Conservation (phyloP, 495 filamentous ascomycete species). For the Lichenothelia convexa region DNA sequence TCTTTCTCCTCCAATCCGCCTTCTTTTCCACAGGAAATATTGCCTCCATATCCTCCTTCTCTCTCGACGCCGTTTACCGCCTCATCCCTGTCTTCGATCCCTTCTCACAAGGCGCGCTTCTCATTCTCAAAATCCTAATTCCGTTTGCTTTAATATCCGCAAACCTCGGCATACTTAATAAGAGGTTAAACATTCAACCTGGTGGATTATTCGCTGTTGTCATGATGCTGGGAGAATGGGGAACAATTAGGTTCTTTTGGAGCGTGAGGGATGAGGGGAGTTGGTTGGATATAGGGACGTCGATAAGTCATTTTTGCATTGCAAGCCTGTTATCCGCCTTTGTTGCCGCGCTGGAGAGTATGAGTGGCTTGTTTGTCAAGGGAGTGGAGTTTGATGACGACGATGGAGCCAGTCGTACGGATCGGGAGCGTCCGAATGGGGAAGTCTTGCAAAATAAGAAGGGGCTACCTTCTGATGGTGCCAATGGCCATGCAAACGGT, state of each 20-base stretch:
- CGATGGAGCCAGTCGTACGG: neutral
- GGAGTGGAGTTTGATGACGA: slow-evolving; percentile 52
- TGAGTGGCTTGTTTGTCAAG: slow-evolving; percentile 66
- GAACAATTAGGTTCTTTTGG: slow-evolving; percentile 96
- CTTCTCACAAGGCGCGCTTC: slow-evolving; percentile 74
- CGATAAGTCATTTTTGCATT: slow-evolving; percentile 87
- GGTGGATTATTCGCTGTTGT: slow-evolving; percentile 88
- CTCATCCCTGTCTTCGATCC: slow-evolving; percentile 91
- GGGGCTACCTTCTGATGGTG: too few relatives aligned
- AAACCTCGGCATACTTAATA: slow-evolving; percentile 87
- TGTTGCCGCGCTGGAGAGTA: slow-evolving; percentile 69
- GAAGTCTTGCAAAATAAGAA: too few relatives aligned
- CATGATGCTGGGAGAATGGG: slow-evolving; percentile 77
- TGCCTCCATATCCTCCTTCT: slow-evolving; percentile 87
- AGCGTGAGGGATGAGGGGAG: slow-evolving; percentile 88
- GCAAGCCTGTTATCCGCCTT: slow-evolving; percentile 79
- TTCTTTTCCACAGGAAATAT: slow-evolving; percentile 98
- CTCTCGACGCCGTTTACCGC: slow-evolving; percentile 72
- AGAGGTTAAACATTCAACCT: slow-evolving; percentile 57
- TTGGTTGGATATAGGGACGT: slow-evolving; percentile 95
- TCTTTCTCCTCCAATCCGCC: slow-evolving; percentile 80
- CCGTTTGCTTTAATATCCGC: slow-evolving; percentile 88
- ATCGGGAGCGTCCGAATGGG: too few relatives aligned
- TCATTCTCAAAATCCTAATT: slow-evolving; percentile 79
- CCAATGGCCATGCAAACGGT: too few relatives aligned